A percentile compares a stretch with the other conserved stretches of the same genome.
phyloP scores from a whole-genome alignment of 1,284 basidiomycete genomes.

The Ustilago lituana region DNA sequence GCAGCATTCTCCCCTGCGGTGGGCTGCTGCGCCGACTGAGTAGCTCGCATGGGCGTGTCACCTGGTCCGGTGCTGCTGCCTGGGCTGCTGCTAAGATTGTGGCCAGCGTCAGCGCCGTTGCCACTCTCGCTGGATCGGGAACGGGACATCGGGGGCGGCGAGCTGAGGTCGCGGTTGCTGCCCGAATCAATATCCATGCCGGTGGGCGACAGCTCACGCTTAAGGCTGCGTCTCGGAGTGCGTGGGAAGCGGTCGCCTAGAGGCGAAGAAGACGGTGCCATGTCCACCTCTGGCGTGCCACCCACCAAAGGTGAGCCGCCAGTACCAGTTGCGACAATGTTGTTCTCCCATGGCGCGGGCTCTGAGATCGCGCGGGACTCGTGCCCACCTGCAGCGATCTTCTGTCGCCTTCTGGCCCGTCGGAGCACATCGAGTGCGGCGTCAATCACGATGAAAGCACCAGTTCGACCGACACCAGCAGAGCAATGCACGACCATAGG shows the following conservation, averaged over 20 bases:
- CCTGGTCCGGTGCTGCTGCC: constrained; percentile 6
- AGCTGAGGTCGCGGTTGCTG: constrained; percentile 44
- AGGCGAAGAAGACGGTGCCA: constrained; percentile 24
- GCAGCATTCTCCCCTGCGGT: not conserved
- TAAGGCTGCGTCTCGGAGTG: constrained; percentile 40
- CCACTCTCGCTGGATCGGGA: constrained; percentile 38
- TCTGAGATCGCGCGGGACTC: not conserved
- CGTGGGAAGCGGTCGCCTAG: constrained; percentile 31
- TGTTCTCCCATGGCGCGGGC: constrained; percentile 35
- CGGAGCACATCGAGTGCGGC: constrained; percentile 55
- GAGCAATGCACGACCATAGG: constrained; percentile 66
- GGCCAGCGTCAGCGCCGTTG: not conserved
- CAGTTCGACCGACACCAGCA: constrained; percentile 65
- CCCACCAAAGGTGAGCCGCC: not conserved
- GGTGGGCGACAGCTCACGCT: constrained; percentile 57
- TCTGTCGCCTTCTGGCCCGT: constrained; percentile 29
- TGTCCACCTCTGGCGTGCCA: constrained; percentile 39
- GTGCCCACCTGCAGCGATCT: not conserved
- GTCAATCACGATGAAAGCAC: constrained; percentile 63
- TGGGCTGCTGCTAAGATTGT: constrained; percentile 24
- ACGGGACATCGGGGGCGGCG: constrained; percentile 50
- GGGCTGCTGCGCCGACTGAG: constrained; percentile 31
- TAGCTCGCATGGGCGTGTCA: constrained; percentile 18
- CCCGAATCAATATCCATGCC: constrained; percentile 53
- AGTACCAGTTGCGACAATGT: not conserved